These are phyloP conservation scores for Paraconiothyrium sp. DNA, from an alignment of 2,329 filamentous ascomycete genomes.

Conservation along the genomic window DNA sequence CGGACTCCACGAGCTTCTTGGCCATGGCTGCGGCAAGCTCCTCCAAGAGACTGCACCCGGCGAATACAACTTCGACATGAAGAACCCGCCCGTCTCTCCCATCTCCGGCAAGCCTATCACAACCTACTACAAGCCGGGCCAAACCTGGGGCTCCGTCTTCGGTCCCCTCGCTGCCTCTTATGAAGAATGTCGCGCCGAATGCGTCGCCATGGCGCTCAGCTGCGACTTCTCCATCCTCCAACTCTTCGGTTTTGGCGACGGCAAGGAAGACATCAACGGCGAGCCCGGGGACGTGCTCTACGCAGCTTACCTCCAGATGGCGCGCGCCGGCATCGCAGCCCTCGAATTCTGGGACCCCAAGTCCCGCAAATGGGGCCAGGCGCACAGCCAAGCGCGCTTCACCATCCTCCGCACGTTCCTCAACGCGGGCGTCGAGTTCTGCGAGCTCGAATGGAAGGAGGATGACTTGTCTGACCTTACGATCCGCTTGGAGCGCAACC, in stretches of 20 bases:
- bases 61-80: constrained; percentile 85
- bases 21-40: constrained; percentile 92
- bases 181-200: constrained; percentile 94
- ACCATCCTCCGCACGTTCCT: constrained; percentile 88
- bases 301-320: constrained; percentile 90
- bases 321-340: constrained; percentile 85
- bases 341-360: constrained; percentile 97
- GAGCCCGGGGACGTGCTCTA: constrained; percentile 89
- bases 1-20: constrained; percentile 87
- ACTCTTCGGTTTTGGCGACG: constrained; percentile 91
- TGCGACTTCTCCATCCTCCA: constrained; percentile 89
- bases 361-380: constrained; percentile 87
- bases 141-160: constrained; percentile 95
- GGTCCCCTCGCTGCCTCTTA: constrained; percentile 87
- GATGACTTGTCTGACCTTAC: constrained; percentile 82
- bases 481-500: constrained; percentile 83
- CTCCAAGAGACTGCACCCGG: constrained; percentile 87
- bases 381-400: constrained; percentile 88
- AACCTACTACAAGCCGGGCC: constrained; percentile 92
- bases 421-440: constrained; percentile 85
- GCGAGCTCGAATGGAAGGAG: constrained; percentile 77
- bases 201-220: constrained; percentile 88
- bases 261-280: constrained; percentile 73
- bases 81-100: constrained; percentile 83
- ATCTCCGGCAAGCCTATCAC: constrained; percentile 79